A percentile compares a stretch with the other conserved stretches of the same genome.
phyloP scores from a whole-genome alignment of 495 filamentous ascomycete genomes.

The Chaetomidium leptoderma region DNA sequence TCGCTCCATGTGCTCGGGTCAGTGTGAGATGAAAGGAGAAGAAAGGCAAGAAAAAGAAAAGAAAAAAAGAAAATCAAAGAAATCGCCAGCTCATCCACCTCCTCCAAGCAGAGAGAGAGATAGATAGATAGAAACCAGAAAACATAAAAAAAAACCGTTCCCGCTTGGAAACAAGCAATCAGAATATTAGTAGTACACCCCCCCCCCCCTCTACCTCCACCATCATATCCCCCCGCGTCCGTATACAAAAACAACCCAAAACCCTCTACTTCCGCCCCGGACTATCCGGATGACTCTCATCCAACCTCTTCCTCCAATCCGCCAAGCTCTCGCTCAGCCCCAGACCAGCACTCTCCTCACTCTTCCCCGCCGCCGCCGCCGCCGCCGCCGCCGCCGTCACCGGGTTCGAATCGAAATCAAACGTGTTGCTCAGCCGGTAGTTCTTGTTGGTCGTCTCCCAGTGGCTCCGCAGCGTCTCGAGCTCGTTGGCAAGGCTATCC shows the following conservation, averaged over 20 bases:
- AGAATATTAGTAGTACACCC: constrained; percentile 5
- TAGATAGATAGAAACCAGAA: constrained; percentile 6
- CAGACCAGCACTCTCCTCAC: constrained; percentile 42
- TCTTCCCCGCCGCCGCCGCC: constrained; percentile 50
- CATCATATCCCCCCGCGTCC: background rate
- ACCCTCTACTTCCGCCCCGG: constrained; percentile 17
- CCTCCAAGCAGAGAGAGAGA: background rate
- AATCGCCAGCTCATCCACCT: background rate
- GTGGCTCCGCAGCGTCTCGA: constrained; percentile 80
- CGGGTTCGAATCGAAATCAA: constrained; percentile 68
- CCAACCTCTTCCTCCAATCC: constrained; percentile 70
- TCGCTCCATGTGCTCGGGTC: background rate
- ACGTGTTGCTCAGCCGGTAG: constrained; percentile 79
- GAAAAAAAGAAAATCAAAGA: background rate
- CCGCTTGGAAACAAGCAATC: background rate
- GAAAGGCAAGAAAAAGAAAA: background rate
- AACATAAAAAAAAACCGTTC: background rate
- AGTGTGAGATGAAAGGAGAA: background rate
- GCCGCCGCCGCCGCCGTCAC: constrained; percentile 28
- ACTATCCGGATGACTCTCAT: constrained; percentile 37
- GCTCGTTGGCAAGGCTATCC: constrained; percentile 84
- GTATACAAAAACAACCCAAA: background rate
- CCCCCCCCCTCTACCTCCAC: background rate
- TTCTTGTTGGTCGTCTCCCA: constrained; percentile 96
- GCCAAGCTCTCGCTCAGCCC: constrained; percentile 64